These are phyloP conservation scores for Oemleria cerasiformis DNA, from an alignment of 306 rosid genomes.

Conservation along the genomic window DNA sequence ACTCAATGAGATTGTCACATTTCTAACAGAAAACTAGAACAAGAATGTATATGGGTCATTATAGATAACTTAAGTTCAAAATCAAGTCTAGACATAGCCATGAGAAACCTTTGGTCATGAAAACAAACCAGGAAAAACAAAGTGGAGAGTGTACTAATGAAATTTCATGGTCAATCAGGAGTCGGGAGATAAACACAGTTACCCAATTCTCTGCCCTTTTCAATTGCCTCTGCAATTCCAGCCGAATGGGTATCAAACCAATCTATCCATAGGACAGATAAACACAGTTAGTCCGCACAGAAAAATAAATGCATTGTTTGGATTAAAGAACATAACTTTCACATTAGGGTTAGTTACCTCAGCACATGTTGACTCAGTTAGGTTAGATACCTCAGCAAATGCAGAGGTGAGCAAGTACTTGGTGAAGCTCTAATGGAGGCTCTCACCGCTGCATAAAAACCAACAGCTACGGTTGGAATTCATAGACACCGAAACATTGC, in stretches of 20 bases:
- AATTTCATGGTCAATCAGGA: slow-evolving; percentile 5
- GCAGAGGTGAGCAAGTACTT: slow-evolving; percentile 36
- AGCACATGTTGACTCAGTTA: slow-evolving; percentile 26
- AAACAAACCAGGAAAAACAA: not conserved
- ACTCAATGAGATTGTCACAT: not conserved
- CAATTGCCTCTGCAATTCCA: slow-evolving; percentile 12
- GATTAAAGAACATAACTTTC: not conserved
- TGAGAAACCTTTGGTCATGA: not conserved
- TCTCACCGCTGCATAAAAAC: slow-evolving; percentile 49
- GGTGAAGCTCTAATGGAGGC: slow-evolving; percentile 43
- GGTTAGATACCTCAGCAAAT: slow-evolving; percentile 62
- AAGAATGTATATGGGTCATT: not conserved
- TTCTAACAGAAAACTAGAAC: not conserved
- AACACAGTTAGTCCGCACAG: slow-evolving; percentile 17
- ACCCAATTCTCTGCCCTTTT: slow-evolving; percentile 11
- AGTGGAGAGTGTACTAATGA: not conserved
- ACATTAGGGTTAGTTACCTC: not conserved
- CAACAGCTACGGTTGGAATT: slow-evolving; percentile 42
- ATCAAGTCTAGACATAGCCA: not conserved
- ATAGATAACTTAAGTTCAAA: not conserved
- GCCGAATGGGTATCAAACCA: not conserved
- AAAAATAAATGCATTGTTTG: slow-evolving; percentile 4
- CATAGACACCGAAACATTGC: slow-evolving; percentile 19
- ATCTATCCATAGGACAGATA: slow-evolving; percentile 23
- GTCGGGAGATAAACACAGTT: too few relatives aligned